Percentiles rank a stretch among this genome's conserved stretches.
phyloP scores from a whole-genome alignment of 495 filamentous ascomycete genomes.

The Parmelia sp. region DNA sequence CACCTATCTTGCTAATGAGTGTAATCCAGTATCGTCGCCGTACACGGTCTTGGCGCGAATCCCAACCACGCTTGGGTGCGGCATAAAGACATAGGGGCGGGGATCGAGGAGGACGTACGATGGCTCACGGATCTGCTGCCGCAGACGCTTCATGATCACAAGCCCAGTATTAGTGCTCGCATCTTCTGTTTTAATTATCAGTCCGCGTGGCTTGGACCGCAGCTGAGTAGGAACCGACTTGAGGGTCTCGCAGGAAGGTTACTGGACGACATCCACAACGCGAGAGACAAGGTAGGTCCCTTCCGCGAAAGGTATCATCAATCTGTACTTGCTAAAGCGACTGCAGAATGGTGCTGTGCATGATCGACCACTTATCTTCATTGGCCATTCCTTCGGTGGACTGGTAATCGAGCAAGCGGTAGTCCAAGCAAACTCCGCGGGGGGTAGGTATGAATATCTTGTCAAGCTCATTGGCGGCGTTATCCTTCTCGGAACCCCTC shows the following conservation, averaged over 20 bases:
- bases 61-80: slow-evolving; percentile 3
- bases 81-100: not conserved
- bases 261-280: not conserved
- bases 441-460: not conserved
- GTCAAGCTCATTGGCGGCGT: not conserved
- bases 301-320: no score
- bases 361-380: not conserved
- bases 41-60: not conserved
- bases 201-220: slow-evolving; percentile 3
- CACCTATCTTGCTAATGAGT: not conserved
- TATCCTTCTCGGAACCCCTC: slow-evolving; percentile 1
- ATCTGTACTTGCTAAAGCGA: not conserved
- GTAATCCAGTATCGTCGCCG: not conserved
- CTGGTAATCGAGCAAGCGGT: not conserved
- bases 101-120: not conserved
- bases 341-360: not conserved
- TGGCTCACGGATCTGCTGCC: slow-evolving; percentile 7
- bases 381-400: slow-evolving; percentile 6
- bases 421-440: not conserved
- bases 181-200: slow-evolving; percentile 2
- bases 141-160: not conserved
- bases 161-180: not conserved
- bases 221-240: not conserved
- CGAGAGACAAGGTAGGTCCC: not conserved
- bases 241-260: not conserved